These are phyloP conservation scores for Aspergillus fructus DNA, from an alignment of 2,329 filamentous ascomycete species.

Conservation along the genomic window DNA sequence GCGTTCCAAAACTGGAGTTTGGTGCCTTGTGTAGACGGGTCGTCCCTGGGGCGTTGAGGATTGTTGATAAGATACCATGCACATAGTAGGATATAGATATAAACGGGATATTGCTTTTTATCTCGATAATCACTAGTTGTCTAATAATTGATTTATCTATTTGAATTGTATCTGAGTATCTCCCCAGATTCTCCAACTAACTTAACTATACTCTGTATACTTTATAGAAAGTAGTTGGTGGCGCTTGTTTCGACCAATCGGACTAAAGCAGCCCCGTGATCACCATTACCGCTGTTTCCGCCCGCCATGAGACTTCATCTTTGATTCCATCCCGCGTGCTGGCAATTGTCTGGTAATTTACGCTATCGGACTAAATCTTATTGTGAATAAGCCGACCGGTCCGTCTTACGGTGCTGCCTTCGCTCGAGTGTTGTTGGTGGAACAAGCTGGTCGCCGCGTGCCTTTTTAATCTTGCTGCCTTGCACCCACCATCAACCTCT, in stretches of 20 bases:
- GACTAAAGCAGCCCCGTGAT: slow-evolving; percentile 17
- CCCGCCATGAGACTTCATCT: neutral
- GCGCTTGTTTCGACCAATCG: slow-evolving; percentile 11
- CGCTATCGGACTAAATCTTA: neutral
- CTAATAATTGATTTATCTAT: neutral
- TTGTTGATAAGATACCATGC: slow-evolving; percentile 9
- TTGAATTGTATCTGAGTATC: neutral
- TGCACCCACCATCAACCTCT: slow-evolving; percentile 9
- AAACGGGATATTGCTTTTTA: neutral
- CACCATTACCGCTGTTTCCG: slow-evolving; percentile 9
- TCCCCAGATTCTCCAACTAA: neutral
- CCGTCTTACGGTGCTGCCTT: neutral
- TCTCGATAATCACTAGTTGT: neutral
- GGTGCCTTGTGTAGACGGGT: neutral
- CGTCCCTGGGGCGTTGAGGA: neutral
- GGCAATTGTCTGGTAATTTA: neutral
- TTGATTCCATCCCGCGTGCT: neutral
- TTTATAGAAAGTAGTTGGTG: neutral
- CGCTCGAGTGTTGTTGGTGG: neutral
- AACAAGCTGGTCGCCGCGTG: slow-evolving; percentile 5
- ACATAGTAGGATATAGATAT: slow-evolving; percentile 1
- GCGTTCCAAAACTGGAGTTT: neutral
- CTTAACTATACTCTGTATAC: neutral
- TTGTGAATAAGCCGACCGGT: neutral
- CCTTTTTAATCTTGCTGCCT: slow-evolving; percentile 33